phyloP scores from a whole-genome alignment of 1,284 basidiomycete genomes.

The Ustilago cynodontis region DNA sequence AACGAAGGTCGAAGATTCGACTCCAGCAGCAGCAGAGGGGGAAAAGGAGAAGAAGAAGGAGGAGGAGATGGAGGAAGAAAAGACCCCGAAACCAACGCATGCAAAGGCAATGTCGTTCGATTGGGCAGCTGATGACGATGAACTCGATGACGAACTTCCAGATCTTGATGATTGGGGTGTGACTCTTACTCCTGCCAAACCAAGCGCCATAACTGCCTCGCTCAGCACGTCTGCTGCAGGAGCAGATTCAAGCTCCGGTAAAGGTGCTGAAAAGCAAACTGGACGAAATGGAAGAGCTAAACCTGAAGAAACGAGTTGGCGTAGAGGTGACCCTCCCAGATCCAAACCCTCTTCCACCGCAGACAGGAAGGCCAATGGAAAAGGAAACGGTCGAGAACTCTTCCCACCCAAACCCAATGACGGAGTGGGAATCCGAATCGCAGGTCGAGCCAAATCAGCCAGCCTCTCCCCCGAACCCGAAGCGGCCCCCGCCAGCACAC shows the following conservation, averaged over 20 bases:
- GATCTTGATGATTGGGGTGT: constrained; percentile 61
- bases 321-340: neutral
- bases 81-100: constrained; percentile 16
- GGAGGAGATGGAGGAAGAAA: neutral
- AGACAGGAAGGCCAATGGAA: neutral
- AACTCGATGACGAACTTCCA: constrained; percentile 56
- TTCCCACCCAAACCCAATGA: neutral
- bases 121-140: constrained; percentile 62
- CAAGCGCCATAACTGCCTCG: neutral
- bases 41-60: neutral
- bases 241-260: neutral
- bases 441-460: constrained; percentile 35
- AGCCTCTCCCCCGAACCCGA: constrained; percentile 20
- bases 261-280: neutral
- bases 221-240: neutral
- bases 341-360: neutral
- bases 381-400: constrained; percentile 4
- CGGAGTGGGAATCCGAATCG: constrained; percentile 39
- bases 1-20: neutral
- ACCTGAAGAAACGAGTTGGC: constrained; percentile 5
- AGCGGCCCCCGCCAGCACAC: constrained; percentile 20
- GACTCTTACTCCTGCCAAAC: constrained; percentile 35
- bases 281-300: constrained; percentile 1
- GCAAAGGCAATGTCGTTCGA: constrained; percentile 40
- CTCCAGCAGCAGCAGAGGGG: neutral